Conservation (phyloP, 345 rosid species). For the Populus euphratica region DNA sequence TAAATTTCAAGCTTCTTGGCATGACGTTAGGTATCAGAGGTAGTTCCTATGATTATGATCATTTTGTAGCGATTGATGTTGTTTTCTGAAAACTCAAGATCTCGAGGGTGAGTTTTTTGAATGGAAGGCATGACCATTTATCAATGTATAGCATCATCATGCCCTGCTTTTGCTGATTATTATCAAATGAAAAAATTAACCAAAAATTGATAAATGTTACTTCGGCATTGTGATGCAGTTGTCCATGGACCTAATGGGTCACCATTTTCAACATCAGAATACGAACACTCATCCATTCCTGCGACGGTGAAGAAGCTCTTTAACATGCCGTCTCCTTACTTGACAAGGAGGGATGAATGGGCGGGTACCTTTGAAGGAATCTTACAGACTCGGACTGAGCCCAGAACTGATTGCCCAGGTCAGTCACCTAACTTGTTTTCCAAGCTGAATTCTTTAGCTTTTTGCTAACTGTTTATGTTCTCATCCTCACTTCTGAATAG, state of each 20-base stretch:
- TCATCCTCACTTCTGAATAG: conserved; percentile 13
- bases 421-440: not conserved
- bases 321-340: conserved; percentile 61
- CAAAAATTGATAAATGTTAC: not conserved
- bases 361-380: conserved; percentile 79
- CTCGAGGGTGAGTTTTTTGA: not conserved
- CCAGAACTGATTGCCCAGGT: conserved; percentile 90
- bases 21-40: no score
- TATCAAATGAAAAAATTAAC: not conserved
- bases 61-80: no score
- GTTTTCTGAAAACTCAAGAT: not conserved
- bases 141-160: not conserved
- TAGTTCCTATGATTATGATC: no score
- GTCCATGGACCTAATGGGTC: conserved; percentile 83
- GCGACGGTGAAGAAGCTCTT: conserved; percentile 82
- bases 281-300: conserved; percentile 88
- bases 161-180: not conserved
- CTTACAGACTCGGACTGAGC: conserved; percentile 46
- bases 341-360: conserved; percentile 83
- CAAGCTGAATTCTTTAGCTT: not conserved
- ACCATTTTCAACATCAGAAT: conserved; percentile 73
- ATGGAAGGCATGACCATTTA: not conserved
- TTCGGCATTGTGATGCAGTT: conserved; percentile 38
- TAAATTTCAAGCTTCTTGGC: no score
- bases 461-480: not conserved